Base-by-base conservation (phyloP, 2,329 filamentous ascomycete genomes). In the Scedosporium apiospermum region DNA sequence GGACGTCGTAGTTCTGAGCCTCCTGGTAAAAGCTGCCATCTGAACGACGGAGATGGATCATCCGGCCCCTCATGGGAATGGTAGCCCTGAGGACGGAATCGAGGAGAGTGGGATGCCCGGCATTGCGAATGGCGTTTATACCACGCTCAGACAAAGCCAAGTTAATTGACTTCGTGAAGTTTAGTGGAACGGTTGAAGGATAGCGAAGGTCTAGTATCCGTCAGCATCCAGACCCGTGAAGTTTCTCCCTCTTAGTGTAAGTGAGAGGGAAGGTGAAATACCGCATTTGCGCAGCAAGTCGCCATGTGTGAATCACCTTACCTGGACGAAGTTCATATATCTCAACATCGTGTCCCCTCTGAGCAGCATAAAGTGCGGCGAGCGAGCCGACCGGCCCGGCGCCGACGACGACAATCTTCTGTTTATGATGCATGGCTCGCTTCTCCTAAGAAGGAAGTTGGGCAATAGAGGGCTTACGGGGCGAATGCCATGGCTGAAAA, bases 121-220 rank as follows among this genome's bases (percentile, higher is more conserved):
- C 85, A 68, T 89, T 80, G 61, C 84, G 83, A 76, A 99, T 88
- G 23, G 93, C 90, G 73, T 95, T 90, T 73, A 98, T 93, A 38
- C 95, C 95, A 64, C 95, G 87, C 73, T 98, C 93, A 0, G 95
- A 98, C 0, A 99, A 80, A 23, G 95, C 93, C 62, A 99, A 78
- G 71, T 99, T 99, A 79, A 99, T 99, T n/a, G 95, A 98, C 74
- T 92, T 96, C 65, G 93, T 96, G 72, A 97, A 97, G 75, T 97
- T 97, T 65, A 98, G 81, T 3, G 93, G 93, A 34, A 87, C 86
- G 0, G 90, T 96, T 2, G 85, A 83, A 2, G 89, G 87, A 72
- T 96, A 87, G 49, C 95, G 87, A 58, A 98, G 86, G 77, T 99
- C 95, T 98, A 64, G 16, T 6, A 3, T 16, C 30, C 16, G n/a